Conservation (phyloP, 371 early-diverging fungal genomes). For the Actinomortierella ambigua region DNA sequence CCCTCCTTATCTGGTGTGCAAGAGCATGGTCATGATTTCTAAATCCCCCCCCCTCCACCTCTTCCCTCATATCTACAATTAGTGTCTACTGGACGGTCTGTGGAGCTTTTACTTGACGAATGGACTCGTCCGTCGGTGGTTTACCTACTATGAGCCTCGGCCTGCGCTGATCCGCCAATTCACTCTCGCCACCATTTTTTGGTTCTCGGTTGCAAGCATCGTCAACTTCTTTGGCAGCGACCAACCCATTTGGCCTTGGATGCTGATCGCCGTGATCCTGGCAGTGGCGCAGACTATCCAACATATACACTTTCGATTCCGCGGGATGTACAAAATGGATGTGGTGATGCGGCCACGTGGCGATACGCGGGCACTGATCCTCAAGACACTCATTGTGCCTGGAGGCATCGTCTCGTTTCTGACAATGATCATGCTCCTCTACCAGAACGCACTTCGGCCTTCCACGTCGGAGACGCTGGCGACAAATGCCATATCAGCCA, state of each 20-base stretch:
- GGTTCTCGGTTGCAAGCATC: conserved; percentile 56
- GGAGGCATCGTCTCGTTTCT: conserved; percentile 53
- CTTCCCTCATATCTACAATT: not conserved
- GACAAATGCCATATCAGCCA: conserved; percentile 38
- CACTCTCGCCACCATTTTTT: conserved; percentile 56
- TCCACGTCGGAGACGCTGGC: conserved; percentile 52
- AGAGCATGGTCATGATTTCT: no score
- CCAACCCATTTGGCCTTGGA: conserved; percentile 59
- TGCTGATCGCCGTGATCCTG: conserved; percentile 53
- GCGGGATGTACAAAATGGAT: conserved; percentile 53
- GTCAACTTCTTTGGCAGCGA: conserved; percentile 49
- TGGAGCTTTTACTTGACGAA: conserved; percentile 66
- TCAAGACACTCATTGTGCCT: conserved; percentile 55
- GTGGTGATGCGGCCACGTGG: conserved; percentile 48
- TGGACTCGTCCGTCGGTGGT: conserved; percentile 65
- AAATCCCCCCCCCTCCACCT: not conserved
- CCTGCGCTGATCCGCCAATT: conserved; percentile 63
- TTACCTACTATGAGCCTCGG: conserved; percentile 62
- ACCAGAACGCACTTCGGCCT: conserved; percentile 53
- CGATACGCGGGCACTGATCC: conserved; percentile 49
- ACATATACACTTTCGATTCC: conserved; percentile 51
- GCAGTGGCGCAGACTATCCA: conserved; percentile 55
- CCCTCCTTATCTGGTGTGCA: no score
- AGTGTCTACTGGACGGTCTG: conserved; percentile 61
- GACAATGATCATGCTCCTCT: conserved; percentile 55